A percentile compares a stretch with the other conserved stretches of the same genome.
Conservation (phyloP, 495 filamentous ascomycete species). For the Aspergillus coremiiformis region DNA sequence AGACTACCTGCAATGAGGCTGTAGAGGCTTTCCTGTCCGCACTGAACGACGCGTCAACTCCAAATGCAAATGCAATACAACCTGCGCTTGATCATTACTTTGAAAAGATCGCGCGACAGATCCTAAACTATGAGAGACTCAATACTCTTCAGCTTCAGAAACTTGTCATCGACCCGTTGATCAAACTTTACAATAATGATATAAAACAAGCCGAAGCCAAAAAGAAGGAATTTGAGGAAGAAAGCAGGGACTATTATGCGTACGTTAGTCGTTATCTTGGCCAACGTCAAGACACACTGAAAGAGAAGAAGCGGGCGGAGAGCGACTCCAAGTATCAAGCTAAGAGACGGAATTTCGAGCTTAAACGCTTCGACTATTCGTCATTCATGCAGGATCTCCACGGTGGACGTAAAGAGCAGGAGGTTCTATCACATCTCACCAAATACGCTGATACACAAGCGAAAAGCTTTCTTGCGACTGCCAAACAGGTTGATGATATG, state of each 20-base stretch:
- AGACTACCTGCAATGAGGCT: conserved; percentile 76
- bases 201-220: conserved; percentile 98
- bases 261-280: conserved; percentile 93
- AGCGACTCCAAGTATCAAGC: conserved; percentile 95
- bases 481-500: conserved; percentile 81
- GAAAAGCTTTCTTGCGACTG: conserved; percentile 67
- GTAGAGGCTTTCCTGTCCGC: conserved; percentile 78
- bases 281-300: conserved; percentile 88
- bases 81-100: conserved; percentile 97
- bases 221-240: conserved; percentile 97
- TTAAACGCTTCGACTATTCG: conserved; percentile 97
- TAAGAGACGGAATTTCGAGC: conserved; percentile 87
- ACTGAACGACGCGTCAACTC: conserved; percentile 76
- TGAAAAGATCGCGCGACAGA: conserved; percentile 90
- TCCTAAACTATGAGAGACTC: conserved; percentile 75
- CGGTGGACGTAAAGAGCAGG: conserved; percentile 94
- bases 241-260: conserved; percentile 94
- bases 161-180: conserved; percentile 88
- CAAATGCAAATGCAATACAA: conserved; percentile 91
- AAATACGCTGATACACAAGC: conserved; percentile 92
- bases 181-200: conserved; percentile 84
- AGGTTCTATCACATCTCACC: conserved; percentile 90
- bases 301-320: conserved; percentile 91
- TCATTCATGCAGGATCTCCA: conserved; percentile 99
- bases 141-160: conserved; percentile 81